phyloP scores from a whole-genome alignment of 805 yeast species.

The Scheffersomyces spartinae region DNA sequence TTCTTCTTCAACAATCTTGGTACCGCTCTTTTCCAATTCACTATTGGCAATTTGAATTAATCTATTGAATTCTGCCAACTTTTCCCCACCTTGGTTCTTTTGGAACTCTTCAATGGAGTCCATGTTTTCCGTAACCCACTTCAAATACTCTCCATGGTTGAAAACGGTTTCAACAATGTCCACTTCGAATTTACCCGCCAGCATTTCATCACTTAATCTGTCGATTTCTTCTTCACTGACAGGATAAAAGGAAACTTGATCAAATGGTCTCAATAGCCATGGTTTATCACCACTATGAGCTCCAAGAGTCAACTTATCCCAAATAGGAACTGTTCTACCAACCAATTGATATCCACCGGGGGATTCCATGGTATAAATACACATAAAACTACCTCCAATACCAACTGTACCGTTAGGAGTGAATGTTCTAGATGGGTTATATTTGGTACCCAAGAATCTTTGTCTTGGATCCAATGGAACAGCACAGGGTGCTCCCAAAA shows the following conservation, averaged over 20 bases:
- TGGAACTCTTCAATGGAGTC: conserved; percentile 63
- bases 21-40: conserved; percentile 46
- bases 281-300: conserved; percentile 50
- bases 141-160: conserved; percentile 66
- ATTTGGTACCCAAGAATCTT: conserved; percentile 82
- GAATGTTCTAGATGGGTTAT: conserved; percentile 91
- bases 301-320: conserved; percentile 88
- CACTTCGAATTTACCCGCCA: conserved; percentile 70
- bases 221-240: conserved; percentile 81
- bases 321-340: conserved; percentile 93
- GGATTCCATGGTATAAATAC: conserved; percentile 94
- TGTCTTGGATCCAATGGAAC: conserved; percentile 97
- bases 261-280: conserved; percentile 88
- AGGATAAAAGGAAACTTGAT: conserved; percentile 90
- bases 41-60: conserved; percentile 73
- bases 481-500: conserved; percentile 97
- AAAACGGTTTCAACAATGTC: conserved; percentile 69
- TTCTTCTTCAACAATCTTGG: conserved; percentile 33
- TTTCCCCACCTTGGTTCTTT: conserved; percentile 63
- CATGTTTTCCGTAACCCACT: conserved; percentile 66
- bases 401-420: conserved; percentile 98
- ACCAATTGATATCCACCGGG: conserved; percentile 98
- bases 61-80: conserved; percentile 74
- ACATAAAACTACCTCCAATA: conserved; percentile 98
- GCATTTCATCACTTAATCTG: conserved; percentile 53